Base-by-base conservation (phyloP, 768 basidiomycete species). In the Royoungia palumana region DNA sequence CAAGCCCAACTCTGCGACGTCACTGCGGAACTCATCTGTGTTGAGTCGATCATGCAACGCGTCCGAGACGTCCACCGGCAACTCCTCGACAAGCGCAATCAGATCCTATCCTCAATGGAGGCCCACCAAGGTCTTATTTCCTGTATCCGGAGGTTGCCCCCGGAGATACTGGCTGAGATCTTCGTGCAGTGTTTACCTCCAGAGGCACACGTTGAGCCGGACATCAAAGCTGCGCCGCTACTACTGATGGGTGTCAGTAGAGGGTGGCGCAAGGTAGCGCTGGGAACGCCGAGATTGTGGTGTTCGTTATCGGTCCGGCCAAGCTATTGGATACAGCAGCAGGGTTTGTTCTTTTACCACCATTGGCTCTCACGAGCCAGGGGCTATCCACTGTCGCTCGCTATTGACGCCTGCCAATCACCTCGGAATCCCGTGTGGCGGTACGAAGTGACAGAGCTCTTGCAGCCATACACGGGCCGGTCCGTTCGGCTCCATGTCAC, bases 111-210 rank as follows among this genome's bases (percentile, higher is more conserved):
- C 17, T 64, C 60, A 12, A 54, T 66, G 46, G 30, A 52, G 4
- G 43, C 30, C 2, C 64, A 68, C 41, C 52, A 30, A 14, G 54
- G 61, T 3, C 54, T 69, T 1, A 27, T 58, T 22, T 59, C 62
- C 8, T 54, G 56, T 32, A 73, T 79, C 48, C 59, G 57, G 14
- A 44, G 57, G 2, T 27, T 80, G 7, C 77, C 78, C 6, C 37
- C 72, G 2, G 79, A 80, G 57, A 58, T 80, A 4, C 68, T 71
- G 25, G 68, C 70, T 30, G 74, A 77, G 59, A 74, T 81, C 30
- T 79, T 79, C 57, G 55, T 58, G 9, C 64, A 67, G 16, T 74
- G 70, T 53, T 55, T 72, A n/a, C 57, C 63, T 4, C n/a, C 46
- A 0, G 56, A 63, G 17, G 45, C 56, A 0, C 41, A 58, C 41